Evolutionary conservation across 306 rosid genomes (phyloP).

Genomic region (Malus asiatica): DNA sequence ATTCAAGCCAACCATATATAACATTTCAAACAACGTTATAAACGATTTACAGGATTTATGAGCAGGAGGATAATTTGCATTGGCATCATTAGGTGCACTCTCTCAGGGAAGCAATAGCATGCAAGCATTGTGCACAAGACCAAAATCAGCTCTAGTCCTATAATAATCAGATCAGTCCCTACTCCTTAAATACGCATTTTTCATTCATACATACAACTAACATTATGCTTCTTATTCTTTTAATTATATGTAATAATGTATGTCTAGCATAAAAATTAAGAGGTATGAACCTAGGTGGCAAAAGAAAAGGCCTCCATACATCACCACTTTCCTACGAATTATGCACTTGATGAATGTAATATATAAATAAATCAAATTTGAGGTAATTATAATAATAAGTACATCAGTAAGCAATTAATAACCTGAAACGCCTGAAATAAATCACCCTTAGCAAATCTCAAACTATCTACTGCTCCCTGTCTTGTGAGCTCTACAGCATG

Average conservation of each 20-base stretch:
- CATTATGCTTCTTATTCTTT: background rate
- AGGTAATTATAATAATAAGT: background rate
- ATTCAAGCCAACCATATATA: background rate
- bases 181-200: background rate
- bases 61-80: background rate
- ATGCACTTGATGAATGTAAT: background rate
- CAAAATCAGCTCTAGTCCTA: background rate
- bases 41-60: background rate
- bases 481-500: conserved; percentile 98
- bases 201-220: background rate
- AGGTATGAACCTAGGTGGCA: background rate
- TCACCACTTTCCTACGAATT: background rate
- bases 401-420: conserved; percentile 5
- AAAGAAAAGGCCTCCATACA: background rate
- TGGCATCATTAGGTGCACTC: background rate
- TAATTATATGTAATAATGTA: background rate
- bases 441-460: conserved; percentile 94
- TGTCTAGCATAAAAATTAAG: background rate
- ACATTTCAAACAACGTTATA: background rate
- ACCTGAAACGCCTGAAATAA: conserved; percentile 95
- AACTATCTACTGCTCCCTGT: conserved; percentile 97
- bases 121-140: background rate
- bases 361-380: background rate
- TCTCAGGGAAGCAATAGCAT: background rate
- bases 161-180: background rate